phyloP scores from a whole-genome alignment of 1,284 basidiomycete genomes.

The Tylopilus orsonianus region DNA sequence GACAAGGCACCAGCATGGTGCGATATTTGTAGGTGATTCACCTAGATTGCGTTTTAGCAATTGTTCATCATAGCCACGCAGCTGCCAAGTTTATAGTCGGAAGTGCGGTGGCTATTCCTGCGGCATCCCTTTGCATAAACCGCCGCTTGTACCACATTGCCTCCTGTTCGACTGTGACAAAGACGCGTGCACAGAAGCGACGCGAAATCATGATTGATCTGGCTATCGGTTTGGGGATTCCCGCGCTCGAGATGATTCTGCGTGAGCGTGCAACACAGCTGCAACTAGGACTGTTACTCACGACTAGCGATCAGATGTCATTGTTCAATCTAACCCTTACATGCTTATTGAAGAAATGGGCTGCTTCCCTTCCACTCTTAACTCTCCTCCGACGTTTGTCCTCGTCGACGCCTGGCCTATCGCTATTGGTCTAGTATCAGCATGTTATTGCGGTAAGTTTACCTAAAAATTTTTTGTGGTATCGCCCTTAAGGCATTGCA shows the following conservation, averaged over 20 bases:
- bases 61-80: constrained; percentile 20
- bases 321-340: constrained; percentile 39
- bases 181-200: constrained; percentile 35
- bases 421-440: constrained; percentile 27
- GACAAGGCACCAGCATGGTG: constrained; percentile 59
- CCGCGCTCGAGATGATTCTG: constrained; percentile 48
- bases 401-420: constrained; percentile 27
- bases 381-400: constrained; percentile 28
- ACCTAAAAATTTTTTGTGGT: accelerated
- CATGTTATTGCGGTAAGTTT: constrained; percentile 28
- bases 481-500: neutral
- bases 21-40: constrained; percentile 33
- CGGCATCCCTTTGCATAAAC: constrained; percentile 47
- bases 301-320: constrained; percentile 24
- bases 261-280: constrained; percentile 38
- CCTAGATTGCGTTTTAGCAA: accelerated
- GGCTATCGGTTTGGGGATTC: constrained; percentile 47
- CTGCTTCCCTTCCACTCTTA: constrained; percentile 34
- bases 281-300: neutral
- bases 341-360: constrained; percentile 40
- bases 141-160: constrained; percentile 46
- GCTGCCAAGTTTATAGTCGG: constrained; percentile 44
- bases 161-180: constrained; percentile 37
- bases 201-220: constrained; percentile 43
- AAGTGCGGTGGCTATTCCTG: constrained; percentile 49